Percentiles rank a stretch among this genome's conserved stretches.
These are phyloP conservation scores for Phytophthora parvispora DNA, from an alignment of 352 stramenopile genomes.

Conservation along the genomic window DNA sequence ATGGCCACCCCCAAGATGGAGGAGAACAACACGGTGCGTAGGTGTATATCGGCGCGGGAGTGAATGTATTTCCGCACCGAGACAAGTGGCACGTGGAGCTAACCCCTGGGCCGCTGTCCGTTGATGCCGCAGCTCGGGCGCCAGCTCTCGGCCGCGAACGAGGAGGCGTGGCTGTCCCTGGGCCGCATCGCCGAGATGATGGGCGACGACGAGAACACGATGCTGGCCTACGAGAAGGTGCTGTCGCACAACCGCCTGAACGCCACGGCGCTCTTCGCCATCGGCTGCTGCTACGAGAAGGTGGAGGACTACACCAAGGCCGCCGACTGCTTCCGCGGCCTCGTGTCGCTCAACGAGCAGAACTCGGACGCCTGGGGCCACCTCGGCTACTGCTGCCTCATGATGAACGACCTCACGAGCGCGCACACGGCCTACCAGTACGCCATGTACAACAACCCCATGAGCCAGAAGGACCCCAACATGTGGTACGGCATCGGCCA, in stretches of 20 bases:
- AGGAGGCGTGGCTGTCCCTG: slow-evolving; percentile 87
- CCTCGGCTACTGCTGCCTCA: slow-evolving; percentile 90
- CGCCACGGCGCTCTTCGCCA: slow-evolving; percentile 81
- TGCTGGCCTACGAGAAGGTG: slow-evolving; percentile 91
- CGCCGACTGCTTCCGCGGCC: slow-evolving; percentile 87
- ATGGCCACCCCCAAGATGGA: slow-evolving; percentile 88
- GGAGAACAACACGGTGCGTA: slow-evolving; percentile 74
- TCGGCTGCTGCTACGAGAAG: slow-evolving; percentile 91
- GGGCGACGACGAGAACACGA: slow-evolving; percentile 91
- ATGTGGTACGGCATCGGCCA: slow-evolving; percentile 92
- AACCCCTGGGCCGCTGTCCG: neutral
- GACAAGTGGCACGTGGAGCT: slow-evolving; percentile 1
- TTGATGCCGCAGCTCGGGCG: slow-evolving; percentile 55
- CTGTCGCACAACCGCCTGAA: slow-evolving; percentile 91
- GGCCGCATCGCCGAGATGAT: slow-evolving; percentile 92
- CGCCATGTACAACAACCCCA: slow-evolving; percentile 92
- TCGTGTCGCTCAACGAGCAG: slow-evolving; percentile 87
- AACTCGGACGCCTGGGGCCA: slow-evolving; percentile 90
- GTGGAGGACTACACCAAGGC: slow-evolving; percentile 90
- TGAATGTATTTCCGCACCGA: slow-evolving; percentile 8
- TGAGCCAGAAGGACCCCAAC: slow-evolving; percentile 89
- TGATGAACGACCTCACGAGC: slow-evolving; percentile 92
- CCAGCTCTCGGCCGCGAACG: slow-evolving; percentile 82
- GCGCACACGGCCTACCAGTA: slow-evolving; percentile 91
- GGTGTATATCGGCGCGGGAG: neutral